These are phyloP conservation scores for Fonsecaea pugnacius DNA, from an alignment of 2,329 filamentous ascomycete species.

Conservation along the genomic window DNA sequence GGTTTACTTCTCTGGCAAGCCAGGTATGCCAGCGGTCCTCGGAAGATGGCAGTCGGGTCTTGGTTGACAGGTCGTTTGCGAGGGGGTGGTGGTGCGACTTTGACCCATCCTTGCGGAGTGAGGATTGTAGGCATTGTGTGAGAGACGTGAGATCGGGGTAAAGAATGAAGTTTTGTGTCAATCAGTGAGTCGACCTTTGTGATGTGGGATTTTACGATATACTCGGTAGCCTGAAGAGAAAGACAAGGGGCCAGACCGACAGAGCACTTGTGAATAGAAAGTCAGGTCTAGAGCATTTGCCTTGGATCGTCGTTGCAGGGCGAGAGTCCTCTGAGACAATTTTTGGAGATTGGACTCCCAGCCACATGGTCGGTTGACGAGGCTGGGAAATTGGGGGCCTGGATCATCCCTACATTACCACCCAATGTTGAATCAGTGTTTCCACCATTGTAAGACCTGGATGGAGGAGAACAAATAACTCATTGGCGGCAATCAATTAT, in stretches of 20 bases:
- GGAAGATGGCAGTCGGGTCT: constrained; percentile 22
- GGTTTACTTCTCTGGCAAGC: constrained; percentile 27
- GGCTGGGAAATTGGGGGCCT: constrained; percentile 17
- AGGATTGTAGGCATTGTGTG: constrained; percentile 30
- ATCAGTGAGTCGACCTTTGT: neutral
- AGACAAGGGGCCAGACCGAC: neutral
- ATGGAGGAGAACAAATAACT: neutral
- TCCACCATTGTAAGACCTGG: neutral
- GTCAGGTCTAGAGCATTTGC: neutral
- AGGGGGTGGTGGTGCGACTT: constrained; percentile 26
- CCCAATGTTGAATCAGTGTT: neutral
- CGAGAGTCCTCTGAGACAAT: constrained; percentile 9
- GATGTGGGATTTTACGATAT: neutral
- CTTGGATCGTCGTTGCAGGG: neutral
- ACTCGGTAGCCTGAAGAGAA: neutral
- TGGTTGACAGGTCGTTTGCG: constrained; percentile 14
- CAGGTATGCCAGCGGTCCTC: constrained; percentile 30
- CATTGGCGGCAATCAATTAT: neutral
- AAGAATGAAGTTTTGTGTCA: neutral
- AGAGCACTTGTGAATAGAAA: neutral
- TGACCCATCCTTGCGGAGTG: constrained; percentile 34
- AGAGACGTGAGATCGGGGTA: neutral
- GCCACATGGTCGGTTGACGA: constrained; percentile 11
- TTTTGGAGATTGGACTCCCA: constrained; percentile 6
- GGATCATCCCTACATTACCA: neutral